Evolutionary conservation across 176 grass and related monocot genomes (phyloP).

Genomic region (maize (Zea mays)): DNA sequence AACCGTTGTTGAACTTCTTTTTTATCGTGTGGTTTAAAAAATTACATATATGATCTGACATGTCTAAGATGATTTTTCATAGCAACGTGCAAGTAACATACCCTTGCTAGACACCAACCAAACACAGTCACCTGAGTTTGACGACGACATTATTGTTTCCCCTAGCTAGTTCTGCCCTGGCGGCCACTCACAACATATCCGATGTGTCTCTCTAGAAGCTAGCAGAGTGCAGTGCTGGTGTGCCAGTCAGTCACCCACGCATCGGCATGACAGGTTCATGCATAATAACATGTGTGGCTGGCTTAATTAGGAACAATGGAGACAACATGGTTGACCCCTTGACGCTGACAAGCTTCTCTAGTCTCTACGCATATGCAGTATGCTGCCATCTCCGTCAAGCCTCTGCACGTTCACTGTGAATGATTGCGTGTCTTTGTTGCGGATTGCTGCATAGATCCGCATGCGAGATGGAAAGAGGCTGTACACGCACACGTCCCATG

Average conservation of each 20-base stretch:
- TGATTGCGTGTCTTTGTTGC: neutral
- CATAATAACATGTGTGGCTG: conserved; percentile 9
- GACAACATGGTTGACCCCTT: neutral
- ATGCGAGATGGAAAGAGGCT: neutral
- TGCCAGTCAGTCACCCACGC: neutral
- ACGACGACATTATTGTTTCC: no score
- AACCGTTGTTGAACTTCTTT: no score
- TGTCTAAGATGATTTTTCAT: no score
- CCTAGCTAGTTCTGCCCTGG: no score
- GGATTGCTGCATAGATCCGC: neutral
- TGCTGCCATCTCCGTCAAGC: no score
- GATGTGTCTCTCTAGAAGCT: no score
- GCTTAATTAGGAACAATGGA: neutral
- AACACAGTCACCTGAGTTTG: no score
- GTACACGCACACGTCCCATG: neutral
- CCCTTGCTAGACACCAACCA: no score
- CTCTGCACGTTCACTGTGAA: neutral
- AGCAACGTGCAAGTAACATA: no score
- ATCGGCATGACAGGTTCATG: neutral
- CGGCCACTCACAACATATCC: no score
- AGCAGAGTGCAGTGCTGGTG: neutral
- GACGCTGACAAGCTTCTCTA: neutral
- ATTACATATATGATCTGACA: no score
- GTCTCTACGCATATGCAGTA: neutral
- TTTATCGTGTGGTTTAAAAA: no score